phyloP scores from a whole-genome alignment of 2,329 filamentous ascomycete genomes.

The Fonsecaea pedrosoi region DNA sequence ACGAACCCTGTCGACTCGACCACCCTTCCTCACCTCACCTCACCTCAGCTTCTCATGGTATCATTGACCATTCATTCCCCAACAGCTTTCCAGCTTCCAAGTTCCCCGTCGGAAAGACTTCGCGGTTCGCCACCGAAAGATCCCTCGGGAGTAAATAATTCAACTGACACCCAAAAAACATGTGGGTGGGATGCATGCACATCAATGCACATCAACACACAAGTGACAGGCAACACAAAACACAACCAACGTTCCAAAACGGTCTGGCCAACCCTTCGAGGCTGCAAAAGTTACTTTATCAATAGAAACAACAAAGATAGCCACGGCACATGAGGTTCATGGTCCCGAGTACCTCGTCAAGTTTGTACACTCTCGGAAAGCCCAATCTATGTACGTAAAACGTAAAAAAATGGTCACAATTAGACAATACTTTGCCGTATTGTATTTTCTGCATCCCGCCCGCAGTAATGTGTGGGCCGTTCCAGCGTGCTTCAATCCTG shows the following conservation, averaged over 20 bases:
- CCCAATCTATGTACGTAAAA: neutral
- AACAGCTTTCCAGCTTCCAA: neutral
- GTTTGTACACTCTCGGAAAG: too few species aligned
- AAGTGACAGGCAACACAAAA: too few species aligned
- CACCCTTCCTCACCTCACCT: too few species aligned
- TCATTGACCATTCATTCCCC: neutral
- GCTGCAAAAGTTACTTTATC: neutral
- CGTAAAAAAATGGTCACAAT: neutral
- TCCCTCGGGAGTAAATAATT: neutral
- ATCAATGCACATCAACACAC: too few species aligned
- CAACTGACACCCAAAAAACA: too few species aligned
- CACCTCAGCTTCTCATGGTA: neutral
- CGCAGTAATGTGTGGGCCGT: neutral
- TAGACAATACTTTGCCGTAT: neutral
- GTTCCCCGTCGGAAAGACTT: neutral
- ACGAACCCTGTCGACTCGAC: too few species aligned
- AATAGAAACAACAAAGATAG: neutral
- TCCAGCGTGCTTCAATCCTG: neutral
- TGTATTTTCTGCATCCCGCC: slow-evolving; percentile 2
- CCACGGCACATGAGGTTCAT: neutral
- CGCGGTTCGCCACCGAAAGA: neutral
- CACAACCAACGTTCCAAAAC: neutral
- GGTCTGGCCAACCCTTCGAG: neutral
- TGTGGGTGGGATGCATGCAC: neutral
- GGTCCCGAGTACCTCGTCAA: too few species aligned